phyloP scores from a whole-genome alignment of 2,329 filamentous ascomycete genomes.

The Venturia carpophila region DNA sequence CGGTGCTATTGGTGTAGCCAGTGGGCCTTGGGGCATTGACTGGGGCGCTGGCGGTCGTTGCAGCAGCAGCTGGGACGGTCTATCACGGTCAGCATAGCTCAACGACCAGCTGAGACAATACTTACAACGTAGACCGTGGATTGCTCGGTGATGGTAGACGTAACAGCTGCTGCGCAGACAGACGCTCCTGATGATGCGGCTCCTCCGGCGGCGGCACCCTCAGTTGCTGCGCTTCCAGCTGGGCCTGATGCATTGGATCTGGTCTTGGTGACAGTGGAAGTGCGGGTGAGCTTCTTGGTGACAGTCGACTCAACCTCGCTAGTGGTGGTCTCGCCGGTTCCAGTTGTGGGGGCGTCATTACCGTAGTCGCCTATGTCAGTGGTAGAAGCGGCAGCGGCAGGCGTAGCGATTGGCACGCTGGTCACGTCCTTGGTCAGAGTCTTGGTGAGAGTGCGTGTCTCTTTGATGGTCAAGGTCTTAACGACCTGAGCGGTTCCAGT shows the following conservation, averaged over 20 bases:
- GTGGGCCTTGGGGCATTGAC: background rate
- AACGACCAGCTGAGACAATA: background rate
- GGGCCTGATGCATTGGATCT: background rate
- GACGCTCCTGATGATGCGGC: background rate
- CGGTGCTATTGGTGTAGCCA: background rate
- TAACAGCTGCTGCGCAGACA: slow-evolving; percentile 6
- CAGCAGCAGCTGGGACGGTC: slow-evolving; percentile 2
- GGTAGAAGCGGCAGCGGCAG: background rate
- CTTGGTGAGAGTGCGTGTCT: slow-evolving; percentile 1
- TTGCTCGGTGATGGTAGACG: background rate
- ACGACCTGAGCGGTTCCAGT: slow-evolving; percentile 3
- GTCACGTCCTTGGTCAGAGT: background rate
- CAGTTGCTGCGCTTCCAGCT: background rate
- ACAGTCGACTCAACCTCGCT: background rate
- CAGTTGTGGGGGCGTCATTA: background rate
- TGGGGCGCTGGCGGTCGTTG: background rate
- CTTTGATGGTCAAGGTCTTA: background rate
- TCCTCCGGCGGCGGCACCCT: background rate
- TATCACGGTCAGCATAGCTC: background rate
- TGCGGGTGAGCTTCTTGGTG: background rate
- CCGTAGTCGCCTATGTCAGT: background rate
- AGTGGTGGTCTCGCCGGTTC: background rate
- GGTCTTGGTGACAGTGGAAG: background rate
- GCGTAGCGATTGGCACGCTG: background rate
- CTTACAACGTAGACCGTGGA: slow-evolving; percentile 9